Conservation (phyloP, 805 yeast genomes). For the Lipomyces anomalus region DNA sequence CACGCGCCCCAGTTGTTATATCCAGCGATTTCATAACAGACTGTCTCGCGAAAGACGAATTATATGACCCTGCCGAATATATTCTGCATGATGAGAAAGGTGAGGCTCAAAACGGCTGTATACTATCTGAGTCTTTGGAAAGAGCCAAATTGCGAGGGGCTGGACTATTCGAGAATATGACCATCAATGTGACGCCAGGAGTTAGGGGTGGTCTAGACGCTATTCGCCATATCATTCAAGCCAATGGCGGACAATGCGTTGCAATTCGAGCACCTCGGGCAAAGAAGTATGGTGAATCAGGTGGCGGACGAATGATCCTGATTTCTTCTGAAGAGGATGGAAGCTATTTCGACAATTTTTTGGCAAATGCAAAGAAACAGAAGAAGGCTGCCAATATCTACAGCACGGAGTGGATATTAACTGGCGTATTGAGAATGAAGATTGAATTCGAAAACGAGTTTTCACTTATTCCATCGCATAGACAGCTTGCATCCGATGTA, state of each 20-base stretch:
- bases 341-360: conserved; percentile 11
- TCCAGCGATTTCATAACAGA: conserved; percentile 25
- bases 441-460: conserved; percentile 18
- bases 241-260: conserved; percentile 50
- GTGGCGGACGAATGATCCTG: conserved; percentile 13
- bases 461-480: conserved; percentile 5
- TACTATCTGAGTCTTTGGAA: conserved; percentile 19
- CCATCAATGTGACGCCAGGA: conserved; percentile 50
- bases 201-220: conserved; percentile 57
- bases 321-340: conserved; percentile 23
- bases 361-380: conserved; percentile 6
- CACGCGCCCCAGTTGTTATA: conserved; percentile 39
- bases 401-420: conserved; percentile 26
- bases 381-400: conserved; percentile 9
- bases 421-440: conserved; percentile 25
- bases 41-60: conserved; percentile 11
- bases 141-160: conserved; percentile 24
- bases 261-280: conserved; percentile 28
- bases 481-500: too few species aligned
- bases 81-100: conserved; percentile 27
- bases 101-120: conserved; percentile 30
- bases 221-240: conserved; percentile 49
- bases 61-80: conserved; percentile 26
- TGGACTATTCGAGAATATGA: conserved; percentile 44
- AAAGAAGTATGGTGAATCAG: conserved; percentile 13